Percentiles rank a stretch among this genome's conserved stretches.
Evolutionary conservation across 306 rosid species (phyloP).

Genomic region (Trifolium subterraneum): DNA sequence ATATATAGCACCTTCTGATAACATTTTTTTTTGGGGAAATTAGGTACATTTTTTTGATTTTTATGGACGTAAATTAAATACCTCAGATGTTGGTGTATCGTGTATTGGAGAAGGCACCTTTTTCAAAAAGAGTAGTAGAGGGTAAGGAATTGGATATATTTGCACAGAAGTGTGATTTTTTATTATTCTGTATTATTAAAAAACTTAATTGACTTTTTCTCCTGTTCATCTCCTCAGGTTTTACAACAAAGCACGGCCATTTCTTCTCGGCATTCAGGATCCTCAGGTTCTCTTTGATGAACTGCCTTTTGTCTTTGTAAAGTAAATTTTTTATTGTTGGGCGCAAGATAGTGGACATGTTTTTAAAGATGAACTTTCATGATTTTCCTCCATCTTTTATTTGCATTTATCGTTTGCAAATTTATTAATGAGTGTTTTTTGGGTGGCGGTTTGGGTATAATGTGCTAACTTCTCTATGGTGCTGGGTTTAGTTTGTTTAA

Average conservation of each 20-base stretch:
- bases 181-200: not conserved
- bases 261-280: conserved; percentile 90
- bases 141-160: conserved; percentile 57
- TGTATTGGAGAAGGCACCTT: conserved; percentile 79
- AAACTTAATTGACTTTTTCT: conserved; percentile 26
- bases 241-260: conserved; percentile 56
- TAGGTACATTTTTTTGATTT: conserved; percentile 90
- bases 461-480: not conserved
- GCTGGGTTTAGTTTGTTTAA: conserved; percentile 10
- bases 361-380: not conserved
- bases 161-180: conserved; percentile 19
- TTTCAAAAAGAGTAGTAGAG: conserved; percentile 71
- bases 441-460: not conserved
- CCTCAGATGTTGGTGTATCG: conserved; percentile 92
- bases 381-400: conserved; percentile 12
- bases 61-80: conserved; percentile 91
- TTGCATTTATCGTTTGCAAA: conserved; percentile 21
- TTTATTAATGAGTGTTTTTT: not conserved
- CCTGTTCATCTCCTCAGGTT: conserved; percentile 57
- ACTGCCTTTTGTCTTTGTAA: conserved; percentile 18
- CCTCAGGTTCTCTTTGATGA: conserved; percentile 78
- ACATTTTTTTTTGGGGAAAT: conserved; percentile 17
- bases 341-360: conserved; percentile 9
- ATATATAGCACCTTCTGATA: conserved; percentile 23
- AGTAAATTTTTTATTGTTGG: conserved; percentile 1